These are phyloP conservation scores for Penicillium longicatenatum DNA, from an alignment of 495 filamentous ascomycete genomes.

Conservation along the genomic window DNA sequence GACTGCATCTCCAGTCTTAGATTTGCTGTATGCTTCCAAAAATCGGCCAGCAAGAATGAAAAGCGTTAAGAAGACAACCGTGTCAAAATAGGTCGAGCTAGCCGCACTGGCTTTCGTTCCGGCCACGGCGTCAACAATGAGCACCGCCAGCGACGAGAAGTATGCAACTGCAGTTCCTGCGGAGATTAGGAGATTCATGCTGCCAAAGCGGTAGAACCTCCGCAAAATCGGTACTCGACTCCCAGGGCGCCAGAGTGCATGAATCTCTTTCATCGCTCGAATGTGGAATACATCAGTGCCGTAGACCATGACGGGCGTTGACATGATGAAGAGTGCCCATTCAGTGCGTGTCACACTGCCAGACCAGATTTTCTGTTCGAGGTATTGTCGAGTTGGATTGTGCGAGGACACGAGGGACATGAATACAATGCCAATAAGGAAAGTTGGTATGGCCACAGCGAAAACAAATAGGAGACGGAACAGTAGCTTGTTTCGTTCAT, in stretches of 20 bases:
- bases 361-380: slow-evolving; percentile 70
- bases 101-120: slow-evolving; percentile 40
- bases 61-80: slow-evolving; percentile 89
- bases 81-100: slow-evolving; percentile 83
- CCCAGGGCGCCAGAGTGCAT: slow-evolving; percentile 75
- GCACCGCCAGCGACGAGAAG: slow-evolving; percentile 75
- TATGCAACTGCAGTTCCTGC: slow-evolving; percentile 90
- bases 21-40: slow-evolving; percentile 91
- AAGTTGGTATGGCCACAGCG: slow-evolving; percentile 79
- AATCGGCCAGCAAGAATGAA: slow-evolving; percentile 82
- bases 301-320: slow-evolving; percentile 89
- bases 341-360: slow-evolving; percentile 76
- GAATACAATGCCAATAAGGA: slow-evolving; percentile 87
- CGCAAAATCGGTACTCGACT: slow-evolving; percentile 74
- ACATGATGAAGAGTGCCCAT: slow-evolving; percentile 81
- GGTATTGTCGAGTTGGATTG: slow-evolving; percentile 56
- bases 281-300: slow-evolving; percentile 85
- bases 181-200: slow-evolving; percentile 94
- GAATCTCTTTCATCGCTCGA: slow-evolving; percentile 77
- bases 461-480: slow-evolving; percentile 70
- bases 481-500: slow-evolving; percentile 62
- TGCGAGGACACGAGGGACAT: slow-evolving; percentile 74
- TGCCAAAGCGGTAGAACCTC: slow-evolving; percentile 89
- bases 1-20: slow-evolving; percentile 87
- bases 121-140: slow-evolving; percentile 66